Evolutionary conservation across 139 green algal genomes (phyloP), one percentile per base, ranked within the genome.

Genomic region (Pycnococcus provasolii): DNA sequence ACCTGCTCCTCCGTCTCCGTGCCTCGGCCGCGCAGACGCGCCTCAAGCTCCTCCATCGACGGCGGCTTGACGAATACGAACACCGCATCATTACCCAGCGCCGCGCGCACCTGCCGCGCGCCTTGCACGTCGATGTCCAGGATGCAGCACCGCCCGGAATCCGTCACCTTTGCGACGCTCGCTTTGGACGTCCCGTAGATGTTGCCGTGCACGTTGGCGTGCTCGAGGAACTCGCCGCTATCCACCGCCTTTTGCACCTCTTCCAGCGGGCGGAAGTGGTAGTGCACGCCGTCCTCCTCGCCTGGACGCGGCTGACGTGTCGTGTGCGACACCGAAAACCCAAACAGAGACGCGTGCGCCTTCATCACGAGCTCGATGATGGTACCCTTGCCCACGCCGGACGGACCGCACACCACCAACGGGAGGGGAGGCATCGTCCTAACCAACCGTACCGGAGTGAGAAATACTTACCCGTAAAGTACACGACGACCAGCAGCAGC

Each of bases 341-440:
- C 77, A 47, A 76, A 80, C 15, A 57, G 57, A 60, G 66, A 48
- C 2, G 77, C 74, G 37, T 68, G 73, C 41, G 76, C 70, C 53
- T 67, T 52, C 69, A 79, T 73, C 0, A 83, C 45, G 55, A 62
- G 71, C 3, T 40, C 60, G 43, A 83, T 83, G 47, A 83, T 58
- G 2, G 77, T 83, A 3, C 77, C 77, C 72, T 83, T 83, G 40
- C 77, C 77, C 42, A 83, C 77, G 15, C 77, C 77, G 1, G 71
- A 80, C 1, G 77, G 77, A 2, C 77, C 77, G 71, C 71, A 77
- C 37, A 84, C 71, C n/a, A 82, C 76, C 11, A 79, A 43, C 3
- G 76, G 74, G 26, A 26, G 26, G 26, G 26, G 26, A 26, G 26
- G 26, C 26, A 26, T 26, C 26, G 26, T 26, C 26, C 26, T 26